A percentile compares a stretch with the other conserved stretches of the same genome.
Conservation (phyloP, 352 stramenopile genomes). For the Hyaloperonospora brassicae region DNA sequence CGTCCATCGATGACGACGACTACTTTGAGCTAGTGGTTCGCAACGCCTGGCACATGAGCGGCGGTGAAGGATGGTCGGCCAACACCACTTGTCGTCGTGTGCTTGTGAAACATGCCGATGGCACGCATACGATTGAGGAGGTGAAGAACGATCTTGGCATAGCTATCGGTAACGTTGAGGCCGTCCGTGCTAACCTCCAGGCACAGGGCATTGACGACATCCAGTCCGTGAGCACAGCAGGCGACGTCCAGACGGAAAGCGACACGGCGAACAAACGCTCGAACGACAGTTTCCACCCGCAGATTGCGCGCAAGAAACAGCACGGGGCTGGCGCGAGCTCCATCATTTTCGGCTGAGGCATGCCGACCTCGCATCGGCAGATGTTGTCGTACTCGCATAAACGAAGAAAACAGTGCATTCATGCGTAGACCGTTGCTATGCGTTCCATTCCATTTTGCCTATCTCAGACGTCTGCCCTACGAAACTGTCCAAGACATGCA, state of each 20-base stretch:
- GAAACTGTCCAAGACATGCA: no score
- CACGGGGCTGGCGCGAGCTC: constrained; percentile 66
- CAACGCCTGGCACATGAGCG: constrained; percentile 82
- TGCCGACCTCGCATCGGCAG: neutral
- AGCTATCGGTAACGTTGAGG: constrained; percentile 49
- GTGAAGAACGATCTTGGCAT: constrained; percentile 83
- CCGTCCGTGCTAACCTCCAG: constrained; percentile 72
- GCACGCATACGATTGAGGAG: constrained; percentile 74
- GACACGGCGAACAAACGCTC: constrained; percentile 47
- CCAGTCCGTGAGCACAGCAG: constrained; percentile 35
- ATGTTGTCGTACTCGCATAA: neutral
- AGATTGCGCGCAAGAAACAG: constrained; percentile 69
- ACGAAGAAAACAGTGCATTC: constrained; percentile 3
- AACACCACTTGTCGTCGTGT: constrained; percentile 86
- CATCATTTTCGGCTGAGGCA: constrained; percentile 69
- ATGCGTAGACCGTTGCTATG: no score
- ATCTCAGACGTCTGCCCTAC: no score
- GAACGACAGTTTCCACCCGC: constrained; percentile 40
- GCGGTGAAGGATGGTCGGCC: constrained; percentile 66
- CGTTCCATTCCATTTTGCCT: no score
- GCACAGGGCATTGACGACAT: constrained; percentile 53
- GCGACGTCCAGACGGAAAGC: constrained; percentile 42
- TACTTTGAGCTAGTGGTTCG: constrained; percentile 92
- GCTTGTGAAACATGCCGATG: constrained; percentile 80
- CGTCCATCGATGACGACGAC: constrained; percentile 86